Base-by-base conservation (phyloP, 768 basidiomycete genomes). In the Cystofilobasidium ferigula region DNA sequence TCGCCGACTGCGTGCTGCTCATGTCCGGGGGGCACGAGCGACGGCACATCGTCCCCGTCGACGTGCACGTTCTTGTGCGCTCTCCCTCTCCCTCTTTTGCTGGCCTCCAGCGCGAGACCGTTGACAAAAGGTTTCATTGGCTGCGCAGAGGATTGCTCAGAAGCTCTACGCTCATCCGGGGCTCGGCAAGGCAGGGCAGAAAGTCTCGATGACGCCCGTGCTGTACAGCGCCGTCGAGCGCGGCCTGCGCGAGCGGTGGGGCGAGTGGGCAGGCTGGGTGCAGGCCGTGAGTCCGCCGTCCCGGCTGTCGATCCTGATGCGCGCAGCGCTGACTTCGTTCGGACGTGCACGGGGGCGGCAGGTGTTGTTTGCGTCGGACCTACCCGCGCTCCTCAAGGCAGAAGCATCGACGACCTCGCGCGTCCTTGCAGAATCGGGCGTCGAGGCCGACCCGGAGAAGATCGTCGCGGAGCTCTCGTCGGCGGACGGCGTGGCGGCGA, bases 1-100 rank as follows among this genome's bases (percentile, higher is more conserved):
- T 99, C 0, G 94, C 94, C 2, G 95, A 99, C 73, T 99, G 95
- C 72, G 78, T 95, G 34, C 76, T 95, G 59, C 78, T 97, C 20
- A 94, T 97, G 91, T 89, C 88, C 72, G 74, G 93, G 65, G 87
- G 94, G 77, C 89, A 92, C 81, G 89, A 89, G 70, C 24, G 73
- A 89, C 81, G 78, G 71, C 86, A 89, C 69, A 85, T 92, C 20
- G 82, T 98, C 12, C 95, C 95, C 4, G 88, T 99, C 61, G 95
- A 99, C 73, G 95, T 93, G 0, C 95, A 99, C 73, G 88, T 99
- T 34, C 80, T 87, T 69, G 54, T 54, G 7, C 51, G 51, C n/a
- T n/a, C n/a, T n/a, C n/a, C n/a, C n/a, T 54, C 13, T 20, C 8
- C 16, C 9, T n/a, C 45, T 16, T 5, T 47, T n/a, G 22, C 7